Evolutionary conservation across 2,329 filamentous ascomycete genomes (phyloP).

Genomic region (Colletotrichum ledebouriae): DNA sequence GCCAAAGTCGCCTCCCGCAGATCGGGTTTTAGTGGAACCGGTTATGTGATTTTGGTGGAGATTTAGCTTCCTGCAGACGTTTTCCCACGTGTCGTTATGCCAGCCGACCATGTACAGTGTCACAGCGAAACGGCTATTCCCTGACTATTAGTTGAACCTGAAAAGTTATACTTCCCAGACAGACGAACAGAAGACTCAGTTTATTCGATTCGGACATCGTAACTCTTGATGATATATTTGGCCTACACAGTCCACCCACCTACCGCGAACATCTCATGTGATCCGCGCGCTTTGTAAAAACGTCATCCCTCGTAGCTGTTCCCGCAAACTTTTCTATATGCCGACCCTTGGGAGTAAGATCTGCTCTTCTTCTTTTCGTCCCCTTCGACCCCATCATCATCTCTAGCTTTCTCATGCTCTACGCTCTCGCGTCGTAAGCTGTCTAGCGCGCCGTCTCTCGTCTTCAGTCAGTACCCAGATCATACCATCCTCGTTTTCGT

Average conservation of each 20-base stretch:
- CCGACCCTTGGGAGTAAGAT: neutral
- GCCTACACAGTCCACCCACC: neutral
- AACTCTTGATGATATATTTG: neutral
- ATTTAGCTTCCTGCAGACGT: neutral
- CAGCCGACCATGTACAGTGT: neutral
- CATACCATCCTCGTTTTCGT: conserved; percentile 71
- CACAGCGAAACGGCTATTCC: too few relatives aligned
- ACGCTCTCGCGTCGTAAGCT: conserved; percentile 59
- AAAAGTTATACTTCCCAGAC: neutral
- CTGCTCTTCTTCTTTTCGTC: conserved; percentile 41
- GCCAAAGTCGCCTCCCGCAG: conserved; percentile 11
- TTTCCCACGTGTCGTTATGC: conserved; percentile 8
- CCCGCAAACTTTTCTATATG: conserved; percentile 28
- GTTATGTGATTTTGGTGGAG: conserved; percentile 28
- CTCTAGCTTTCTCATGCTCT: conserved; percentile 11
- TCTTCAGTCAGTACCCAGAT: conserved; percentile 79
- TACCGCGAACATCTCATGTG: conserved; percentile 3
- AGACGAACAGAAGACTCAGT: too few relatives aligned
- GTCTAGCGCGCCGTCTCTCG: conserved; percentile 80
- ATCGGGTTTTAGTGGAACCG: conserved; percentile 26
- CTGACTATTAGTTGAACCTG: neutral
- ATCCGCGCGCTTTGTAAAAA: conserved; percentile 19
- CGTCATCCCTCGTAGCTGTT: conserved; percentile 28
- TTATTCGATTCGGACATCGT: neutral
- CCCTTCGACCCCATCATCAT: conserved; percentile 49